Conservation (phyloP, 108 stramenopile species). For the Fistulifera pelliculosa region DNA sequence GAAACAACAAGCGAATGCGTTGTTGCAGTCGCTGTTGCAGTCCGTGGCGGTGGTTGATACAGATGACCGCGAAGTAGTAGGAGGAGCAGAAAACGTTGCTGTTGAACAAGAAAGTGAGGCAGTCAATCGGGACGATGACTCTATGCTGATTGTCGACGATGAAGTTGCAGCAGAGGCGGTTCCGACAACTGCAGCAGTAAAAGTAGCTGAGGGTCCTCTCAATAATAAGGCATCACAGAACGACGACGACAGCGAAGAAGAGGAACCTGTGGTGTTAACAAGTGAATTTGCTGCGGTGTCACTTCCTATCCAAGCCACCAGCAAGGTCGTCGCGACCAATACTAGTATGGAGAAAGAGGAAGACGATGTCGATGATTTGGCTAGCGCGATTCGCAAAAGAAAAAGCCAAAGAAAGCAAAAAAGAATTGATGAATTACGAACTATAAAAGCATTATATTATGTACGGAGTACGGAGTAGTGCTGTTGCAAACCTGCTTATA, state of each 20-base stretch:
- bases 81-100: slow-evolving; percentile 6
- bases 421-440: too few relatives aligned
- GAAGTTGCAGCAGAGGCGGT: slow-evolving; percentile 5
- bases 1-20: slow-evolving; percentile 12
- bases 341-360: slow-evolving; percentile 4
- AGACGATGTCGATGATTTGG: slow-evolving; percentile 31
- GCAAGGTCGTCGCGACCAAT: background rate
- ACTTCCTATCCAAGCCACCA: background rate
- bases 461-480: too few relatives aligned
- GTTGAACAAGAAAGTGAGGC: slow-evolving; percentile 11
- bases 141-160: background rate
- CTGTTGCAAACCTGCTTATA: too few relatives aligned
- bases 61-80: background rate
- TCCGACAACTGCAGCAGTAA: slow-evolving; percentile 1
- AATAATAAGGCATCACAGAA: slow-evolving; percentile 21
- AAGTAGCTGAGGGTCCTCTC: background rate
- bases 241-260: slow-evolving; percentile 65
- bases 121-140: too few relatives aligned
- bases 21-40: slow-evolving; percentile 50
- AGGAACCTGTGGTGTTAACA: slow-evolving; percentile 39
- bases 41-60: slow-evolving; percentile 19
- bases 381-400: slow-evolving; percentile 29
- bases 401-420: slow-evolving; percentile 25
- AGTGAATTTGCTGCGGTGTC: slow-evolving; percentile 45
- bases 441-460: too few relatives aligned